Evolutionary conservation across 768 basidiomycete species (phyloP), one percentile per base, ranked within the genome.

Genomic region (Cubamyces sp.): DNA sequence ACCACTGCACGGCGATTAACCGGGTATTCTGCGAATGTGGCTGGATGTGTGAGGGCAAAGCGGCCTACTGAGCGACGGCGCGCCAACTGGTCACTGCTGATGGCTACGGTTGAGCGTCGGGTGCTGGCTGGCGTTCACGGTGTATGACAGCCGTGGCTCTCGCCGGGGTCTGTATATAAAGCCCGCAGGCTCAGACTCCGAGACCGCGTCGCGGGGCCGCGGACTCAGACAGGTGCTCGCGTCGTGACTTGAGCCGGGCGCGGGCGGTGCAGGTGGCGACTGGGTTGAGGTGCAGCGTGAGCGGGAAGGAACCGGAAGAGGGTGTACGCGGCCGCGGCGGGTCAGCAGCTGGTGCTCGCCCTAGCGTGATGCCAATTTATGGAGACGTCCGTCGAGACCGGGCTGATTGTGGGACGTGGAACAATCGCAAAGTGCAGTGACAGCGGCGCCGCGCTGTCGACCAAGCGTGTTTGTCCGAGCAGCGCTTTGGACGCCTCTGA

Each of bases 241-340:
- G 41, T 34, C 34, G 34, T 34, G 34, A 34, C 34, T 34, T 34
- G 34, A 34, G 34, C 34, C 34, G 34, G 54, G 43, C 55, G 43
- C 55, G 45, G 57, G 57, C 57, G 48, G 57, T 58, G 57, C 48
- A 58, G 41, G 45, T 48, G 57, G 48, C 57, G 57, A 58, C 57
- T 26, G 30, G 26, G 53, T 40, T 19, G 41, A 21, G 53, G 19
- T 34, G 34, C 34, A 34, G 34, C 34, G 34, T 34, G 34, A 34
- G 34, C 34, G 34, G 34, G 34, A 34, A 34, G 34, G 34, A 34
- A 34, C 34, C 34, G 34, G 34, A 34, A 34, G 34, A 34, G 34
- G 9, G 34, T 9, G 34, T 34, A 34, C 34, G 34, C 34, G 34
- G 34, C 28, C 28, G 45, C 11, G 19, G 21, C 19, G 46, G 46